phyloP scores from a whole-genome alignment of 805 yeast species.

The Yarrowia keelungensis region DNA sequence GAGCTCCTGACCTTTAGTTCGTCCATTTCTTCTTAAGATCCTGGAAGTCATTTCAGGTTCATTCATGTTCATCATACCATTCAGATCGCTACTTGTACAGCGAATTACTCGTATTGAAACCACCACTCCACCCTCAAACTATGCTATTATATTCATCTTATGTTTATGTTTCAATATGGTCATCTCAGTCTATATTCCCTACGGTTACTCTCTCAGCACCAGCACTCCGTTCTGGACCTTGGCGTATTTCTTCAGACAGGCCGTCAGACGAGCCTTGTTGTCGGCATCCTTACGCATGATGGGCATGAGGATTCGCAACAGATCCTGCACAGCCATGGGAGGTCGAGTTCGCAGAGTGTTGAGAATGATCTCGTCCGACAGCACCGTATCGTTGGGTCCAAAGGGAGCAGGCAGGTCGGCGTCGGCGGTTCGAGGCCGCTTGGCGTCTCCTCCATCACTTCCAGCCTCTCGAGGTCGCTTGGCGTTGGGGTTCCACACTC shows the following conservation, averaged over 20 bases:
- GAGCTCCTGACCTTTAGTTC: no score
- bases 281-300: constrained; percentile 70
- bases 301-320: constrained; percentile 65
- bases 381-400: constrained; percentile 51
- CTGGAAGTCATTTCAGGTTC: no score
- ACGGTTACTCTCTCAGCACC: constrained; percentile 39
- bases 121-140: no score
- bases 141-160: no score
- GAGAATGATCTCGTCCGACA: constrained; percentile 77
- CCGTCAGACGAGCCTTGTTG: constrained; percentile 66
- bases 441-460: constrained; percentile 46
- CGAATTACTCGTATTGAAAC: no score
- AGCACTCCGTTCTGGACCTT: constrained; percentile 58
- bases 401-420: constrained; percentile 53
- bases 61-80: no score
- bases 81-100: no score
- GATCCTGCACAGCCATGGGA: constrained; percentile 62
- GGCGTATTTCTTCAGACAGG: constrained; percentile 63
- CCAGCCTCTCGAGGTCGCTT: constrained; percentile 50
- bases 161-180: not conserved
- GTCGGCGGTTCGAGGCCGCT: constrained; percentile 46
- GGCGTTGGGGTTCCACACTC: constrained; percentile 81
- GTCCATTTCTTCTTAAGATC: no score
- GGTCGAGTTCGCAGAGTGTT: constrained; percentile 57
- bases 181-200: not conserved